phyloP scores from a whole-genome alignment of 768 basidiomycete species.

The Suillus cothurnatus region DNA sequence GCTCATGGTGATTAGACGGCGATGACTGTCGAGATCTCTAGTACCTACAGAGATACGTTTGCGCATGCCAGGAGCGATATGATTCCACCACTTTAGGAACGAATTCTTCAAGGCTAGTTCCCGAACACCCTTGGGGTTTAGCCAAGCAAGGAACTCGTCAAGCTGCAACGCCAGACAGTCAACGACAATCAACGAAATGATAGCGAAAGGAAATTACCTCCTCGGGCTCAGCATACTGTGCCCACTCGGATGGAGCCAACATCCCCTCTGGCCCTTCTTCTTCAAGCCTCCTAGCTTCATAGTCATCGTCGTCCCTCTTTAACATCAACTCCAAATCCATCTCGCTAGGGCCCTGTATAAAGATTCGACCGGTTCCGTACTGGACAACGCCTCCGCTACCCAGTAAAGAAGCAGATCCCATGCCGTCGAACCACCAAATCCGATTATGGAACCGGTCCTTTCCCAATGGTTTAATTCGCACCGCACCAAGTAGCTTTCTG shows the following conservation, averaged over 20 bases:
- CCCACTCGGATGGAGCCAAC: conserved; percentile 84
- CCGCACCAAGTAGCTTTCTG: conserved; percentile 80
- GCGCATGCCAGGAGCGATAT: conserved; percentile 77
- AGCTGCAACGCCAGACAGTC: conserved; percentile 49
- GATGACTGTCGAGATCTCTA: conserved; percentile 6
- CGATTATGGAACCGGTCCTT: conserved; percentile 93
- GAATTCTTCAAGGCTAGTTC: conserved; percentile 79
- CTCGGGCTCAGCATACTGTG: conserved; percentile 82
- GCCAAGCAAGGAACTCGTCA: conserved; percentile 82
- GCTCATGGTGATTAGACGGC: conserved; percentile 15
- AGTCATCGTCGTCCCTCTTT: conserved; percentile 52
- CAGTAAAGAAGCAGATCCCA: conserved; percentile 81
- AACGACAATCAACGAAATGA: conserved; percentile 3
- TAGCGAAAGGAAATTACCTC: conserved; percentile 53
- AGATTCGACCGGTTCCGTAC: conserved; percentile 89
- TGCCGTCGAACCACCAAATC: conserved; percentile 98
- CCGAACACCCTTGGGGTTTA: conserved; percentile 89
- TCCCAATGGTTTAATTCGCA: conserved; percentile 88
- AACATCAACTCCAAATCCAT: conserved; percentile 75
- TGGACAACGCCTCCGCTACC: conserved; percentile 77
- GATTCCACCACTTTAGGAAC: conserved; percentile 82
- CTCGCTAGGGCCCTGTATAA: conserved; percentile 89
- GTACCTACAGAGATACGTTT: conserved; percentile 71
- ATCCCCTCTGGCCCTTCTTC: conserved; percentile 83
- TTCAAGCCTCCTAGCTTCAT: conserved; percentile 61